phyloP scores from a whole-genome alignment of 2,329 filamentous ascomycete genomes.

The Teratosphaeria zuluensis region DNA sequence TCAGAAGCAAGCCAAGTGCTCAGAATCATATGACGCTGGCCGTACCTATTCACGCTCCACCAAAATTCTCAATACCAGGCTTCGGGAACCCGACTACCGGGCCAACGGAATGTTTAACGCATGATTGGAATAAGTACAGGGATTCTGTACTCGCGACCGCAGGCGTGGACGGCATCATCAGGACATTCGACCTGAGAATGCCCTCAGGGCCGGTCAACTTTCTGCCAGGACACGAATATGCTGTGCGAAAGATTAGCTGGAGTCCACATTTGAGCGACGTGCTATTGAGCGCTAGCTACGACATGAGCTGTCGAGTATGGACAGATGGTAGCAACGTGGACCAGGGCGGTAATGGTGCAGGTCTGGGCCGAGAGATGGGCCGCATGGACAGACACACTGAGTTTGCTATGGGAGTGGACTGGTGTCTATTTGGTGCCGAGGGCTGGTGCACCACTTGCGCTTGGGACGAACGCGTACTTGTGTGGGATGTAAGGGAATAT shows the following conservation, averaged over 20 bases:
- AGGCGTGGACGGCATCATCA: slow-evolving; percentile 72
- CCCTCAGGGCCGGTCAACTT: slow-evolving; percentile 65
- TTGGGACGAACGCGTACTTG: slow-evolving; percentile 83
- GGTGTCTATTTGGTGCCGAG: slow-evolving; percentile 91
- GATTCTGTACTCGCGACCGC: slow-evolving; percentile 75
- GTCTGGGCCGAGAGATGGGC: slow-evolving; percentile 54
- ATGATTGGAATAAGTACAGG: slow-evolving; percentile 99
- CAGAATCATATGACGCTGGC: slow-evolving; percentile 77
- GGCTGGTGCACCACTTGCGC: slow-evolving; percentile 92
- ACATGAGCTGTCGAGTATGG: slow-evolving; percentile 96
- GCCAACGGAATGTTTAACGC: slow-evolving; percentile 80
- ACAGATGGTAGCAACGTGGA: slow-evolving; percentile 60
- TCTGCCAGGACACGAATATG: slow-evolving; percentile 82
- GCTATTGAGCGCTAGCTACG: slow-evolving; percentile 81
- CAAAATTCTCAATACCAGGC: slow-evolving; percentile 40
- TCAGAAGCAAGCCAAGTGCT: slow-evolving; percentile 74
- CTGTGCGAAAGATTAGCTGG: slow-evolving; percentile 77
- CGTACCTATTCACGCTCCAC: slow-evolving; percentile 70
- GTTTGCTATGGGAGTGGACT: slow-evolving; percentile 92
- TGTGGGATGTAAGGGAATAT: slow-evolving; percentile 76
- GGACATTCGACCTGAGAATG: slow-evolving; percentile 76
- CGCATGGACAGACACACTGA: slow-evolving; percentile 90
- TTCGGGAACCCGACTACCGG: slow-evolving; percentile 34
- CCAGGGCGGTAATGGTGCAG: slow-evolving; percentile 24
- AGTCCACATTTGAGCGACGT: slow-evolving; percentile 88